Evolutionary conservation across 2,329 filamentous ascomycete species (phyloP).

Genomic region (Eutypa lata): DNA sequence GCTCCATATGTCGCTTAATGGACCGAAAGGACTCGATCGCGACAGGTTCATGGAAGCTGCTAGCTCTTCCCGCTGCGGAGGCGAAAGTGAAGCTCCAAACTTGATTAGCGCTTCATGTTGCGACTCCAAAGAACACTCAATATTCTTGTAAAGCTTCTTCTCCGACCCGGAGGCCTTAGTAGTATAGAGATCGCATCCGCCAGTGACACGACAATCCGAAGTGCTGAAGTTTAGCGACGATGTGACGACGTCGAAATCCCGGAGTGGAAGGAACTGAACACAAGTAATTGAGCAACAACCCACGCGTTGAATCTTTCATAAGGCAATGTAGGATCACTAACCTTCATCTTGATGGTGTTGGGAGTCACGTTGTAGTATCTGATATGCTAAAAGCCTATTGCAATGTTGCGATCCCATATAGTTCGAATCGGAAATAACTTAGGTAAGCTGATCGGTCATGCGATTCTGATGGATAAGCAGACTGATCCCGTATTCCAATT

Average conservation of each 20-base stretch:
- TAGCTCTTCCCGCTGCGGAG: slow-evolving; percentile 71
- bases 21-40: slow-evolving; percentile 86
- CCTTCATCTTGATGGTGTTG: slow-evolving; percentile 24
- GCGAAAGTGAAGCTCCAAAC: slow-evolving; percentile 82
- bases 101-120: slow-evolving; percentile 87
- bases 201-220: slow-evolving; percentile 84
- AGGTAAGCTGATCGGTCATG: background rate
- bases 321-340: slow-evolving; percentile 8
- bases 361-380: background rate
- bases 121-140: slow-evolving; percentile 85
- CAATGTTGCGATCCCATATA: slow-evolving; percentile 3
- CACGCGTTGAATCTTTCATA: background rate
- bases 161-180: slow-evolving; percentile 93
- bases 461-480: background rate
- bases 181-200: slow-evolving; percentile 94
- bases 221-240: slow-evolving; percentile 95
- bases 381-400: slow-evolving; percentile 4
- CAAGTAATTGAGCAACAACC: slow-evolving; percentile 1
- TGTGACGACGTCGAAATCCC: slow-evolving; percentile 87
- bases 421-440: background rate
- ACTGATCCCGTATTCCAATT: background rate
- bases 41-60: slow-evolving; percentile 70
- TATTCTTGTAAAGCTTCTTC: slow-evolving; percentile 96
- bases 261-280: slow-evolving; percentile 80
- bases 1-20: slow-evolving; percentile 81